Evolutionary conservation across 148 eudicot genomes (phyloP).

Genomic region (Polygonum maritimum): DNA sequence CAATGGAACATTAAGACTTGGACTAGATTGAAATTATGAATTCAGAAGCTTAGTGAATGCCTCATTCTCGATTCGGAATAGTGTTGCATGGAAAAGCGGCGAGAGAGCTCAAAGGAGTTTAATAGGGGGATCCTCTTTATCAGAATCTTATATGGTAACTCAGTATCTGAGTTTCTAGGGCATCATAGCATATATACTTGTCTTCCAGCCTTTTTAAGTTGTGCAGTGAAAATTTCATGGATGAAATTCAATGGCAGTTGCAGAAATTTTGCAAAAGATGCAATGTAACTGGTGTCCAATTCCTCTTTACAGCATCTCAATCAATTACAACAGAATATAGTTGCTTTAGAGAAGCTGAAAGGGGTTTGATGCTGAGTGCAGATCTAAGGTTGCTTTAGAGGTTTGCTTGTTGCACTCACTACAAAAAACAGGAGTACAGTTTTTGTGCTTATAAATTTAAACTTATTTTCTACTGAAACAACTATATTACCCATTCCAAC

Average conservation of each 20-base stretch:
- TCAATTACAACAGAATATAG: neutral
- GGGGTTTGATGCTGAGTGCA: neutral
- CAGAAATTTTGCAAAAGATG: neutral
- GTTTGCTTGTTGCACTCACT: neutral
- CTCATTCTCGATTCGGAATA: neutral
- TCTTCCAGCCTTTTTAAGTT: neutral
- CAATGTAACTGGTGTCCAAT: neutral
- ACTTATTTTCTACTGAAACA: neutral
- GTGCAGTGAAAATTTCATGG: neutral
- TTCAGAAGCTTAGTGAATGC: neutral
- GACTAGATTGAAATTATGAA: neutral
- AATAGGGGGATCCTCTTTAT: neutral
- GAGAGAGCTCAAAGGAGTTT: neutral
- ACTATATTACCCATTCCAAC: neutral
- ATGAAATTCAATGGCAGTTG: neutral
- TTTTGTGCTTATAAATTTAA: neutral
- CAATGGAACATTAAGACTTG: neutral
- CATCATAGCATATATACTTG: neutral
- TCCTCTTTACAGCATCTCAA: neutral
- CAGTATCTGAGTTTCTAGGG: neutral
- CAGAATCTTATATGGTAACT: neutral
- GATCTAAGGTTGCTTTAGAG: too few relatives aligned
- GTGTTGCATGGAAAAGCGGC: neutral
- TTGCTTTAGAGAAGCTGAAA: neutral
- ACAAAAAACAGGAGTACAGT: neutral